Evolutionary conservation across 768 basidiomycete genomes (phyloP).

Genomic region (Tulasnella sp.): DNA sequence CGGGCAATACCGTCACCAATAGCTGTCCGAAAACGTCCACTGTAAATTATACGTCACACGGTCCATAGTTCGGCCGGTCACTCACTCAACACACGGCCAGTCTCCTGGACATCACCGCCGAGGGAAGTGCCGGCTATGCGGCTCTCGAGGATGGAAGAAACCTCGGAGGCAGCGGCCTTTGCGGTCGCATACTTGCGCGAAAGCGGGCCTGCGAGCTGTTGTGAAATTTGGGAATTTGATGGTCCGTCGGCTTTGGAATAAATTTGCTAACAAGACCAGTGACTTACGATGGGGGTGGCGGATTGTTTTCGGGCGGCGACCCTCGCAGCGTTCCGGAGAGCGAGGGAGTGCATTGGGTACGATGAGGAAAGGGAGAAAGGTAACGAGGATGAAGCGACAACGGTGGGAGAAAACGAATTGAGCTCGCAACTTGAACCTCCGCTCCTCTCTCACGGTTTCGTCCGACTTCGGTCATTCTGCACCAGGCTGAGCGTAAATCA

Average conservation of each 20-base stretch:
- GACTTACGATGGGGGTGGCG: constrained; percentile 25
- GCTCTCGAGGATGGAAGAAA: constrained; percentile 96
- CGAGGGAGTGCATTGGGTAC: constrained; percentile 67
- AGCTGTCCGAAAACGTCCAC: constrained; percentile 36
- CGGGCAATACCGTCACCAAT: constrained; percentile 99
- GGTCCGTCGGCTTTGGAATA: constrained; percentile 5
- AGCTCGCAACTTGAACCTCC: neutral
- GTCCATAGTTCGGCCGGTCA: constrained; percentile 20
- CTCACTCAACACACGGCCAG: constrained; percentile 95
- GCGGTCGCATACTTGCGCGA: constrained; percentile 91
- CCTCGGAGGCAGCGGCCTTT: constrained; percentile 98
- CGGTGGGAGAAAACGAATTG: constrained; percentile 25
- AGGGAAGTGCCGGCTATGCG: constrained; percentile 88
- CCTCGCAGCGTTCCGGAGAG: constrained; percentile 73
- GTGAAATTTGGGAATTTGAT: constrained; percentile 9
- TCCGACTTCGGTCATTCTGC: constrained; percentile 1
- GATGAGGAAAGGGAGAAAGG: constrained; percentile 17
- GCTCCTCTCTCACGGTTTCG: constrained; percentile 8
- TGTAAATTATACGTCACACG: constrained; percentile 21
- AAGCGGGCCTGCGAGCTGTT: constrained; percentile 18
- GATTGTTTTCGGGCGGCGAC: constrained; percentile 41
- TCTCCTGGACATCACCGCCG: constrained; percentile 95
- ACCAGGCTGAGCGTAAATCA: too few relatives aligned
- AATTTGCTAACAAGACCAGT: neutral
- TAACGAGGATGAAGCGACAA: constrained; percentile 35